Evolutionary conservation across 129 eudicot species (phyloP).

Genomic region (Pittosporum tobira): DNA sequence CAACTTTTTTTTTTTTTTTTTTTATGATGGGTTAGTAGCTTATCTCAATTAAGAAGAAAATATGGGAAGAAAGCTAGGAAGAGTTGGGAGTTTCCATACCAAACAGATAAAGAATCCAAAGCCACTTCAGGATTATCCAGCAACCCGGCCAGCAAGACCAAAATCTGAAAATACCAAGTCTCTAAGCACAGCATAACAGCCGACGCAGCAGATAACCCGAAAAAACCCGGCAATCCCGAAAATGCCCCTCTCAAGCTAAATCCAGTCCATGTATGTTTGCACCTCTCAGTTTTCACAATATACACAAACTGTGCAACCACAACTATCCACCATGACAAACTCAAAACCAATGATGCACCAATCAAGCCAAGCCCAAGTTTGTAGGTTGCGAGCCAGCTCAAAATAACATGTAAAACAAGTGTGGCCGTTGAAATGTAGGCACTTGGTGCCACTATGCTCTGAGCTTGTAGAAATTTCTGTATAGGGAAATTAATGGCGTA

Average conservation of each 20-base stretch:
- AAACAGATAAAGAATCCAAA: constrained; percentile 36
- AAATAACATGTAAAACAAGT: constrained; percentile 24
- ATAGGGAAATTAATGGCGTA: constrained; percentile 45
- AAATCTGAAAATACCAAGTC: constrained; percentile 43
- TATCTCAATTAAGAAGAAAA: too few relatives aligned
- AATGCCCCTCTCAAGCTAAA: constrained; percentile 33
- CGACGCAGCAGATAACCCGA: constrained; percentile 33
- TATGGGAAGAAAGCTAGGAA: neutral
- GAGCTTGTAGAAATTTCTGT: constrained; percentile 47
- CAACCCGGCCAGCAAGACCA: constrained; percentile 45
- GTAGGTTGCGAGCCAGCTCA: constrained; percentile 28
- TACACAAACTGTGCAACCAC: constrained; percentile 43
- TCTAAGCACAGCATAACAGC: constrained; percentile 51
- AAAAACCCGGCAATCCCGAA: constrained; percentile 33
- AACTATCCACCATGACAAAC: constrained; percentile 42
- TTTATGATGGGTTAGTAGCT: too few relatives aligned
- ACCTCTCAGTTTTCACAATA: constrained; percentile 28
- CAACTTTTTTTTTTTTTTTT: too few relatives aligned
- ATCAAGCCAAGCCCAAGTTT: constrained; percentile 30
- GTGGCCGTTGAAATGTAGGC: constrained; percentile 34
- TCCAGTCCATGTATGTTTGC: constrained; percentile 39
- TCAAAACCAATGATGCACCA: constrained; percentile 37
- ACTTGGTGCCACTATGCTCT: constrained; percentile 52
- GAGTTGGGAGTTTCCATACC: constrained; percentile 5
- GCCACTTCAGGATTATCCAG: constrained; percentile 36